Base-by-base conservation (phyloP, 2,329 filamentous ascomycete genomes). In the Penicillium griseofulvum region DNA sequence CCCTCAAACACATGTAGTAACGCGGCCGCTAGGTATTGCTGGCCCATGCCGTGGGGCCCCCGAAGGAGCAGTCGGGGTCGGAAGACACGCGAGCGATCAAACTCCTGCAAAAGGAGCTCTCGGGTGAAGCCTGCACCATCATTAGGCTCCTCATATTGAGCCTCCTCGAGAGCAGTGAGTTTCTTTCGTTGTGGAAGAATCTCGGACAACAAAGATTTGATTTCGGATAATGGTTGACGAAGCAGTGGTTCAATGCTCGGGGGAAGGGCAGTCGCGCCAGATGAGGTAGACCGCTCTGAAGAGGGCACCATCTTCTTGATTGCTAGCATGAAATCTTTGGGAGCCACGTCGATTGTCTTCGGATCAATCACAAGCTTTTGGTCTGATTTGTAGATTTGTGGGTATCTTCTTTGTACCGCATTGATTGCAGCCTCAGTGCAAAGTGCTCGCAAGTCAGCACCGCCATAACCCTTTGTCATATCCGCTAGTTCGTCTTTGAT, bases 371-470 rank as follows among this genome's bases (percentile, higher is more conserved):
- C 77, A 31, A 97, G 84, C 76, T 97, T 97, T 71, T 95, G 87
- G 61, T 89, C 87, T 0, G 92, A 93, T 24, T 85, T 84, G 77
- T 99, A 99, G 59, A 99, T 97, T 68, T 99, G 94, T 16, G 94
- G 94, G 69, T 95, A 99, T 4, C 90, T 93, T 65, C 94, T 84
- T 74, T 99, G 94, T 24, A 99, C 94, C 2, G 94, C 89, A 71
- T 99, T 99, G 55, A 99, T 80, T 3, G 94, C 91, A 34, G 94
- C 93, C 78, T 99, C 94, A 0, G 94, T 99, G 74, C 92, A 97
- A 31, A 99, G 81, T 12, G 94, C 93, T 59, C 94, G 87, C 60
- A 99, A 78, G 75, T 99, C 94, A 28, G 94, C 94, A 81, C 94
- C 94, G 59, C 93, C 94, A 65, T 97, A 97, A 14, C 95, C 95